Evolutionary conservation across 805 yeast species (phyloP), one percentile per base, ranked within the genome.

Genomic region (Monosporozyma unispora): DNA sequence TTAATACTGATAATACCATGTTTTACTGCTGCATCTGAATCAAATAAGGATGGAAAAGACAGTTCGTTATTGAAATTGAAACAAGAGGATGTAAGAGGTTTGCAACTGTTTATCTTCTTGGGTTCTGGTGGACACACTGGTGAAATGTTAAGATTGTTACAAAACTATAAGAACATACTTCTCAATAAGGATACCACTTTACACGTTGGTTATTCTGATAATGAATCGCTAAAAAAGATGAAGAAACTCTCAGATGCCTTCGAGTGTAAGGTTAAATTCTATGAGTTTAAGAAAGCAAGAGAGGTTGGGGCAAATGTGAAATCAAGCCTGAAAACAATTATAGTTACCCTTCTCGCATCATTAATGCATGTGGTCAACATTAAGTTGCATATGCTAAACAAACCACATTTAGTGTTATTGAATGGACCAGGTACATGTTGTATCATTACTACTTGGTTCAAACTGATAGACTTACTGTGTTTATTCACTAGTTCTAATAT

Each of bases 101-200:
- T 61, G 4, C 66, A 65, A 41, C 51, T 79, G 22, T 74, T 85
- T 76, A 70, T 85, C 0, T 73, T 88, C n/a, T 68, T 91, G 10
- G 98, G 98, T 0, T 88, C 96, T 0, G 99, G 99, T 2, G 98
- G 97, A 2, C 98, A 89, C 60, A 89, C 97, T 0, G 97, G 96
- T 1, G 97, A 91, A 64, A 87, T 91, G 95, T 64, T 90, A n/a
- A 70, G 90, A 23, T 70, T 91, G 16, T 62, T 87, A 9, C 52
- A 62, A 4, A 62, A 64, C 6, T 68, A 76, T 37, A 57, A 66
- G 46, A 55, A 65, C 9, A 61, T 73, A 0, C 70, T 84, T 0
- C 66, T 77, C 5, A 74, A 74, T 3, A 80, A 77, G 6, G 54
- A 66, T 1, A 70, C 78, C 2, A 78, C 81, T 1, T 1, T 67